Conservation (phyloP, 2,329 filamentous ascomycete species). For the Verticillium zaregamsianum region DNA sequence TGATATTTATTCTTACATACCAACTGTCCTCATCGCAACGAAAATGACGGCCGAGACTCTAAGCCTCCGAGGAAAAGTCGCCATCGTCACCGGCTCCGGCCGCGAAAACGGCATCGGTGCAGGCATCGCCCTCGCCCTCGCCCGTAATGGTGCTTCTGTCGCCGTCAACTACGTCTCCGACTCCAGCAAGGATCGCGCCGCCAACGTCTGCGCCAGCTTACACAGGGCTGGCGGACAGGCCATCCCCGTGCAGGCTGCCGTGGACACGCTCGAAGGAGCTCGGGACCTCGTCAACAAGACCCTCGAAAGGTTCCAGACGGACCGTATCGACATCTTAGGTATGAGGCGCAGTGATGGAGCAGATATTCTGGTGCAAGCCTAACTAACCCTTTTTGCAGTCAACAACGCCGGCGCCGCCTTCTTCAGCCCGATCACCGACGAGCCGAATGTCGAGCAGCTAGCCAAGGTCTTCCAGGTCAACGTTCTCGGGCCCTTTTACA, state of each 20-base stretch:
- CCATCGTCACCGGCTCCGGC: slow-evolving; percentile 41
- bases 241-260: slow-evolving; percentile 26
- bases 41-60: slow-evolving; percentile 22
- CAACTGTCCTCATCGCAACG: not conserved
- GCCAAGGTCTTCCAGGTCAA: slow-evolving; percentile 26
- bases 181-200: slow-evolving; percentile 22
- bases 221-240: slow-evolving; percentile 19
- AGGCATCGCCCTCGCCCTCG: slow-evolving; percentile 33
- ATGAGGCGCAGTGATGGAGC: not conserved
- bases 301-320: slow-evolving; percentile 24
- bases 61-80: slow-evolving; percentile 33
- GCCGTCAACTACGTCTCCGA: slow-evolving; percentile 35
- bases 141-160: slow-evolving; percentile 35
- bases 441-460: slow-evolving; percentile 20
- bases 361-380: no score
- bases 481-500: slow-evolving; percentile 28
- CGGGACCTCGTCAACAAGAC: slow-evolving; percentile 28
- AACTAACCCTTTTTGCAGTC: slow-evolving; percentile 12
- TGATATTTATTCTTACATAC: not conserved
- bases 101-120: slow-evolving; percentile 39
- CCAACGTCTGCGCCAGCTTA: slow-evolving; percentile 18
- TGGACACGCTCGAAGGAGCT: slow-evolving; percentile 26
- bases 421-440: slow-evolving; percentile 13
- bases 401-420: slow-evolving; percentile 30
- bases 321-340: slow-evolving; percentile 34